Conservation (phyloP, 2,329 filamentous ascomycete species). For the Apiospora rasikravindrae region DNA sequence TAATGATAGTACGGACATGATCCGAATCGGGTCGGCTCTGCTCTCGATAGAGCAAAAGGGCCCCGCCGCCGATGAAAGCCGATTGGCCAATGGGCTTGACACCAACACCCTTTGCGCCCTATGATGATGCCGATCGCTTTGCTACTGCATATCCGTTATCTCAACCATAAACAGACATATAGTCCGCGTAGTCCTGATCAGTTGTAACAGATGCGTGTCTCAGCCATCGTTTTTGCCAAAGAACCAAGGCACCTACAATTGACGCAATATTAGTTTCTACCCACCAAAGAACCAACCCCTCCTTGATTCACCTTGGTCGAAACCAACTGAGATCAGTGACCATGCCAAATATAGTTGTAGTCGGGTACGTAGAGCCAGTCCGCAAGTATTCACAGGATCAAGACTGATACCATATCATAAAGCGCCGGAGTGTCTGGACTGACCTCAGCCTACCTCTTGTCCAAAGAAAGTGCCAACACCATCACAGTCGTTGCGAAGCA, state of each 20-base stretch:
- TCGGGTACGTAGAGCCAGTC: constrained; percentile 22
- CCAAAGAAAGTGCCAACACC: constrained; percentile 36
- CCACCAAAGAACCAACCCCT: neutral
- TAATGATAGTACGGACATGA: neutral
- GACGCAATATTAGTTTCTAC: neutral
- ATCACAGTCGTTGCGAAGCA: constrained; percentile 82
- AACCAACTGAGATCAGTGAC: neutral
- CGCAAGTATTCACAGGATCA: neutral
- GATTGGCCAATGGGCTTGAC: neutral
- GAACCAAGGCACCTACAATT: too few relatives aligned
- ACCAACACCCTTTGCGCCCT: neutral
- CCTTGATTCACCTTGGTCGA: neutral
- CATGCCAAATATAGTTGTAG: constrained; percentile 26
- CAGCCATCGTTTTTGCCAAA: too few relatives aligned
- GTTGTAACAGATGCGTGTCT: neutral
- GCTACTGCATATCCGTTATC: neutral
- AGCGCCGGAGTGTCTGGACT: constrained; percentile 40
- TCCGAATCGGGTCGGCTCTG: neutral
- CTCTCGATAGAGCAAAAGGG: neutral
- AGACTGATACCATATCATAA: neutral
- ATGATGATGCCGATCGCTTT: neutral
- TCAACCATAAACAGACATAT: neutral
- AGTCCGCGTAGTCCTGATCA: neutral
- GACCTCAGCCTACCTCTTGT: constrained; percentile 41
- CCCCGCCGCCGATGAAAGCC: constrained; percentile 19